These are phyloP conservation scores for Naganishia sp. DNA, from an alignment of 1,284 basidiomycete genomes.

Conservation along the genomic window DNA sequence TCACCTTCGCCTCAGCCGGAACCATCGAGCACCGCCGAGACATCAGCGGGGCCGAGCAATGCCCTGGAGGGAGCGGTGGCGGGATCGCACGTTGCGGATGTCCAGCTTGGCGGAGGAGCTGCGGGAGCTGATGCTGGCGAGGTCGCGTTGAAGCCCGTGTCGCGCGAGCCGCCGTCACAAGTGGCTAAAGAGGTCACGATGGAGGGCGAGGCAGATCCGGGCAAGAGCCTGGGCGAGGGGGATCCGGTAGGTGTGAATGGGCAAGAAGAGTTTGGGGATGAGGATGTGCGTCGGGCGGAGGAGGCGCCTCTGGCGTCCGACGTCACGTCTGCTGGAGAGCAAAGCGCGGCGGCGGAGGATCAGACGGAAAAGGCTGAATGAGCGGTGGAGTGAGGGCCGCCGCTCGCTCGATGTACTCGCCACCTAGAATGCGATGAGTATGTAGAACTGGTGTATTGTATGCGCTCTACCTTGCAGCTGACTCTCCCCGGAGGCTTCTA, in stretches of 20 bases:
- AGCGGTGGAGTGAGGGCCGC: not conserved
- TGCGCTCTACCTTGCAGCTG: too few species aligned
- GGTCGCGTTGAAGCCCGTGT: slow-evolving; percentile 1
- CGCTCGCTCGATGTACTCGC: too few species aligned
- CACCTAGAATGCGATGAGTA: too few species aligned
- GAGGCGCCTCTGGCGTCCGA: not conserved
- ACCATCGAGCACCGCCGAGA: not conserved
- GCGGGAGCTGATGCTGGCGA: not conserved
- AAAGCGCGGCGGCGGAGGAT: not conserved
- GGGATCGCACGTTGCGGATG: slow-evolving; percentile 8
- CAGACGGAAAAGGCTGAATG: not conserved
- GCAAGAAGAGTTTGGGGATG: slow-evolving; percentile 29
- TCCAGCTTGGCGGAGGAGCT: slow-evolving; percentile 14
- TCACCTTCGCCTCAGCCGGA: slow-evolving; percentile 18
- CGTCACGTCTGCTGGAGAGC: not conserved
- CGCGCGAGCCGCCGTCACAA: not conserved
- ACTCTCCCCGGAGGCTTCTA: too few species aligned
- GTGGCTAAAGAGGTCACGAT: slow-evolving; percentile 6
- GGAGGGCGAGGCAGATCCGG: slow-evolving; percentile 27
- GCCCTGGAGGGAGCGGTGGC: slow-evolving; percentile 6
- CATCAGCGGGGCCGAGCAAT: slow-evolving; percentile 7
- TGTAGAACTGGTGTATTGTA: too few species aligned
- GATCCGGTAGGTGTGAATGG: slow-evolving; percentile 29
- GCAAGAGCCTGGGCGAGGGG: slow-evolving; percentile 24
- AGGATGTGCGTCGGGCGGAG: slow-evolving; percentile 21